Base-by-base conservation (phyloP, 2,329 filamentous ascomycete species). In the Cryphonectria carpinicola region DNA sequence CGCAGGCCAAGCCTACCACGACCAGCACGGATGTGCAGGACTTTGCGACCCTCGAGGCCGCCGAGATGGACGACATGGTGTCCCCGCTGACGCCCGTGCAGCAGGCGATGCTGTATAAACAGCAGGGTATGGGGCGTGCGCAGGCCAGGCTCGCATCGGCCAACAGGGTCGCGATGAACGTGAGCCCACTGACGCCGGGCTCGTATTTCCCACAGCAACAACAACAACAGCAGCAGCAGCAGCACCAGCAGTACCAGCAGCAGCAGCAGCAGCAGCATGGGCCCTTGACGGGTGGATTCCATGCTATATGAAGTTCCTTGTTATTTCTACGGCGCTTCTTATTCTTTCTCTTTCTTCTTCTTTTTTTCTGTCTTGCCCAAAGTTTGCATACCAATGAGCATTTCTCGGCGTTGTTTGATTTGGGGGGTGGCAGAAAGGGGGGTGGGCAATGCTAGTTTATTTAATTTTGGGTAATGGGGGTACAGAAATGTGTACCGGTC, bases 61-160 rank as follows among this genome's bases (percentile, higher is more conserved):
- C 71, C 49, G 71, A 72, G 66, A 72, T 72, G 71, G 71, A 70
- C 61, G 71, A 72, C 43, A 49, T 69, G n/a, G 71, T 72, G 17
- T 71, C 68, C 0, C 71, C 71, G 8, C 71, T 72, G 1, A 72
- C 71, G 2, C 71, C 71, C 2, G 71, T 72, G 8, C 69, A 72
- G 66, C 71, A 65, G 5, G 71, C 71, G 17, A 71, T 72, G 71
- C 63, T 72, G 66, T 72, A 71, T 25, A 72, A 72, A 41, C 66
- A 71, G 49, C 71, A 70, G 22, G 71, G 69, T 11, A 14, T 68
- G 61, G 68, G 68, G 0, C 43, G 39, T 14, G 13, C 39, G 64
- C 25, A 32, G 28, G 43, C 11, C 60, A 65, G 43, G 54, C 46
- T 65, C 62, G 49, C 19, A 22, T 41, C 28, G 52, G 62, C 6